Conservation (phyloP, 2,329 filamentous ascomycete genomes). For the Cytospora mali region DNA sequence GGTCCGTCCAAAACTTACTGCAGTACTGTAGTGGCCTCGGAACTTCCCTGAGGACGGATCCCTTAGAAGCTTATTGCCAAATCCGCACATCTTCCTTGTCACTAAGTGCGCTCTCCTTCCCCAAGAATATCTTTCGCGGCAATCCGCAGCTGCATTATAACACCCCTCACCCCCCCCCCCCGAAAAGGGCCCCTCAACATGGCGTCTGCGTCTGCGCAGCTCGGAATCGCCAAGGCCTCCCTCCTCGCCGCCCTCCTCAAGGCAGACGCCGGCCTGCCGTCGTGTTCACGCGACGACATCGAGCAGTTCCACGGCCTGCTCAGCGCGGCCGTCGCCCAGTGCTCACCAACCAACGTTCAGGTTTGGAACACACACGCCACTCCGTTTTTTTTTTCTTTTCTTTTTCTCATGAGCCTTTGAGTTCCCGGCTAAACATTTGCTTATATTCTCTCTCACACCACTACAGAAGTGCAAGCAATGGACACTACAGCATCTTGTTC, state of each 20-base stretch:
- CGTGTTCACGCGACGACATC: slow-evolving; percentile 70
- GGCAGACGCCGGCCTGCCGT: slow-evolving; percentile 59
- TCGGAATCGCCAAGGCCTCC: slow-evolving; percentile 79
- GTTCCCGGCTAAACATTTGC: slow-evolving; percentile 43
- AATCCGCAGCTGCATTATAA: too few species aligned
- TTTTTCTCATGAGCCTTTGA: slow-evolving; percentile 29
- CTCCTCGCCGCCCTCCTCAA: slow-evolving; percentile 74
- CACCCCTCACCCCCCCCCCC: not conserved
- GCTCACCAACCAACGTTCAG: slow-evolving; percentile 83
- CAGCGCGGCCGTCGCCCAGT: slow-evolving; percentile 66
- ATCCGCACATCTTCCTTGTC: slow-evolving; percentile 1
- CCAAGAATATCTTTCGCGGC: not conserved
- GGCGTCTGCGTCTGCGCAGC: slow-evolving; percentile 69
- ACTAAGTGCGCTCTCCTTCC: not conserved
- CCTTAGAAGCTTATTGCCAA: not conserved
- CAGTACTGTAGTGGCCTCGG: not conserved
- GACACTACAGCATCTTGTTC: slow-evolving; percentile 73
- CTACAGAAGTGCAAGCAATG: slow-evolving; percentile 84
- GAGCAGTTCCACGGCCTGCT: slow-evolving; percentile 69
- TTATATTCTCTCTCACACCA: slow-evolving; percentile 36
- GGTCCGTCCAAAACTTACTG: not conserved
- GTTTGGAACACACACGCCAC: slow-evolving; percentile 61
- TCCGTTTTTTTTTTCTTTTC: slow-evolving; percentile 26
- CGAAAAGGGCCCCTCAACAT: slow-evolving; percentile 43
- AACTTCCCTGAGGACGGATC: slow-evolving; percentile 10